Percentiles rank a stretch among this genome's conserved stretches.
phyloP scores from a whole-genome alignment of 169 alveolate genomes.

The Cryptosporidium xiaoi region DNA sequence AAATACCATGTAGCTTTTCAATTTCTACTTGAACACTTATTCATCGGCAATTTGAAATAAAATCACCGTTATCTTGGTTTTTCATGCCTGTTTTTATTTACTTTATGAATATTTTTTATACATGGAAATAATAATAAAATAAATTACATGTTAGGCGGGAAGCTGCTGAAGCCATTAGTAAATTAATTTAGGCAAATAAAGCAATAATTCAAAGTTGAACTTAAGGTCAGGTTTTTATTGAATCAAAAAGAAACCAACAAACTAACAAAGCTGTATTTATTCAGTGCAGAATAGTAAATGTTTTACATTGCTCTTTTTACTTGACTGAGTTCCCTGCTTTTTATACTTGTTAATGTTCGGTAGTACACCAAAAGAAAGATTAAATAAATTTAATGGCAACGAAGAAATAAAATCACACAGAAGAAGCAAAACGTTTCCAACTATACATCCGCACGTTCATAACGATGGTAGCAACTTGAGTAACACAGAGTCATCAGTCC shows the following conservation, averaged over 20 bases:
- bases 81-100: background rate
- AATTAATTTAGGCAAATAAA: background rate
- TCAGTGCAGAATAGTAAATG: no score
- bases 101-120: no score
- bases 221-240: no score
- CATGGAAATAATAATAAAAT: no score
- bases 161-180: no score
- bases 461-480: background rate
- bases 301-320: background rate
- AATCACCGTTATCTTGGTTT: background rate
- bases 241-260: no score
- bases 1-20: background rate
- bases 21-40: background rate
- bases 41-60: no score
- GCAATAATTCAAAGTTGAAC: no score
- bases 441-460: background rate
- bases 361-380: background rate
- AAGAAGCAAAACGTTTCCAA: conserved; percentile 68
- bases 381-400: no score
- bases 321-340: background rate
- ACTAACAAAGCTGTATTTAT: no score
- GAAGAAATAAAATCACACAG: conserved; percentile 18
- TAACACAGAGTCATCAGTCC: no score
- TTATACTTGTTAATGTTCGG: background rate
- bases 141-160: conserved; percentile 10